Percentiles rank a stretch among this genome's conserved stretches.
Evolutionary conservation across 2,329 filamentous ascomycete species (phyloP).

Genomic region (Aspergillus fumigatiaffinis): DNA sequence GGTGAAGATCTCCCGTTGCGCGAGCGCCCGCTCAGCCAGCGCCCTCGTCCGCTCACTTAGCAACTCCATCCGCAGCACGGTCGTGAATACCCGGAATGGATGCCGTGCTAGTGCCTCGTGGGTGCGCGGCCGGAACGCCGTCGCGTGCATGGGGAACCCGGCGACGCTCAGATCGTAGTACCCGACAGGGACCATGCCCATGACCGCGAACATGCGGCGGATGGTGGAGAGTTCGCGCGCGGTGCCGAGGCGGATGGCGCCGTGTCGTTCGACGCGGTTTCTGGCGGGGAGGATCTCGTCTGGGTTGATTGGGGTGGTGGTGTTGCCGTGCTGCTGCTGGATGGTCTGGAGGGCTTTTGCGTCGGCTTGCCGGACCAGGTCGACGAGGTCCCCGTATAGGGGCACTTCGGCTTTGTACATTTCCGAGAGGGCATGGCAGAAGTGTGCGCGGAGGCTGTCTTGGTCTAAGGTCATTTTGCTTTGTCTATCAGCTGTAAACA

Average conservation of each 20-base stretch:
- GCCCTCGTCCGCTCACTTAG: conserved; percentile 30
- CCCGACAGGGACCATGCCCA: conserved; percentile 49
- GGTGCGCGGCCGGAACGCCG: conserved; percentile 46
- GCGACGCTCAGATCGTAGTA: conserved; percentile 51
- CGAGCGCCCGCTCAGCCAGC: conserved; percentile 33
- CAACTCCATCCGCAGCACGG: conserved; percentile 41
- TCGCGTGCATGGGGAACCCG: conserved; percentile 50
- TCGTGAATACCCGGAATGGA: conserved; percentile 46
- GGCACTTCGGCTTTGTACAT: conserved; percentile 36
- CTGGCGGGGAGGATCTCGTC: conserved; percentile 19
- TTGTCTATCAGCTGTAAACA: not conserved
- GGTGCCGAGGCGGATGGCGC: conserved; percentile 50
- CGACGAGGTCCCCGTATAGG: conserved; percentile 29
- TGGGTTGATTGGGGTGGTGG: conserved; percentile 10
- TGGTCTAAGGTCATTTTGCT: conserved; percentile 16
- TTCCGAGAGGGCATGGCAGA: conserved; percentile 30
- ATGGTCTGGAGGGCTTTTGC: conserved; percentile 15
- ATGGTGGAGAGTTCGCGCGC: conserved; percentile 42
- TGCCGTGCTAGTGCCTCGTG: conserved; percentile 35
- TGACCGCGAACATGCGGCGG: conserved; percentile 43
- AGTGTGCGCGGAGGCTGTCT: conserved; percentile 25
- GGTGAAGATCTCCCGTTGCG: conserved; percentile 42
- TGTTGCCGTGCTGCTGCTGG: conserved; percentile 3
- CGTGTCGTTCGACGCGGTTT: conserved; percentile 40
- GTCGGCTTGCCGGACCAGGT: conserved; percentile 29